A percentile compares a stretch with the other conserved stretches of the same genome.
phyloP scores from a whole-genome alignment of 371 early-diverging fungal species.

The Lichtheimia corymbifera region DNA sequence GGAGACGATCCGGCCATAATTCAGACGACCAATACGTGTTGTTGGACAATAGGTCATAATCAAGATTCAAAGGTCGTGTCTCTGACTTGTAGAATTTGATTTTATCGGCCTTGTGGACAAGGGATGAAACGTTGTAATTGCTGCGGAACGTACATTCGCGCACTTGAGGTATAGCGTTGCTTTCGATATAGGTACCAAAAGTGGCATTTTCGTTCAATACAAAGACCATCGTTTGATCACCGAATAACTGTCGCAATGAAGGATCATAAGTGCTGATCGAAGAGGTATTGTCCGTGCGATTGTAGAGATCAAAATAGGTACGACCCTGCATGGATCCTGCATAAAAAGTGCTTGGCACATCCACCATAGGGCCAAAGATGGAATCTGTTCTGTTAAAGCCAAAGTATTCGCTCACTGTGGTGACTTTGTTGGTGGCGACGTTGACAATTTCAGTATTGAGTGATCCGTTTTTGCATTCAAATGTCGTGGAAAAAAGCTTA shows the following conservation, averaged over 20 bases:
- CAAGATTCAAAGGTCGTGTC: neutral
- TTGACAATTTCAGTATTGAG: constrained; percentile 14
- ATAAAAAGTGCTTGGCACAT: constrained; percentile 13
- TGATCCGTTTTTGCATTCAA: constrained; percentile 9
- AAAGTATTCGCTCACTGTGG: constrained; percentile 10
- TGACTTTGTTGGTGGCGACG: constrained; percentile 4
- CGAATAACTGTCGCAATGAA: neutral
- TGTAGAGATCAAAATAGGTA: constrained; percentile 12
- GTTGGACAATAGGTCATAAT: constrained; percentile 9
- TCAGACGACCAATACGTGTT: constrained; percentile 10
- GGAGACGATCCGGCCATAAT: neutral
- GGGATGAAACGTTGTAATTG: constrained; percentile 4
- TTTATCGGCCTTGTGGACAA: neutral
- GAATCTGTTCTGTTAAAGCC: constrained; percentile 1
- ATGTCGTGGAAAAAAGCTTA: neutral
- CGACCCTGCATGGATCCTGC: constrained; percentile 19
- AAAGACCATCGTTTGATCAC: constrained; percentile 19
- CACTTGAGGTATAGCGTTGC: constrained; percentile 1
- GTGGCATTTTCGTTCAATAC: neutral
- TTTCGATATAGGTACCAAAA: neutral
- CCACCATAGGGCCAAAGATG: neutral
- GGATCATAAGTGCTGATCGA: constrained; percentile 1
- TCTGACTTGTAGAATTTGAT: neutral
- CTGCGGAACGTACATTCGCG: constrained; percentile 12
- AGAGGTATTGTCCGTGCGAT: neutral